These are phyloP conservation scores for Plantago rigida DNA, from an alignment of 305 asterid genomes.

Conservation along the genomic window DNA sequence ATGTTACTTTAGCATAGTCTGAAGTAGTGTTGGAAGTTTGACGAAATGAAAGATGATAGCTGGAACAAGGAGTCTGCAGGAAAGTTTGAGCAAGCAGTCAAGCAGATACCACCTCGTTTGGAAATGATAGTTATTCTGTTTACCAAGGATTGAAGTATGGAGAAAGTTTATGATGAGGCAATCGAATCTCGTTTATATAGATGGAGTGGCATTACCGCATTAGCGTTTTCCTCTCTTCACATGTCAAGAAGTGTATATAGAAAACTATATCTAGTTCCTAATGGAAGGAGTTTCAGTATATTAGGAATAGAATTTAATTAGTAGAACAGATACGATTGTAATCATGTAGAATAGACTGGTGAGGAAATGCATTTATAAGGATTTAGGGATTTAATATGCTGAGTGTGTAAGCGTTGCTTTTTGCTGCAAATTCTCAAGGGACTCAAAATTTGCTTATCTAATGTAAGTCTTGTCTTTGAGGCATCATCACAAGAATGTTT, in stretches of 20 bases:
- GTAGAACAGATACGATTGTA: slow-evolving; percentile 5
- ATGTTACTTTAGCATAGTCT: neutral
- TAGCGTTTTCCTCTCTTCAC: slow-evolving; percentile 1
- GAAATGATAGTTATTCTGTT: neutral
- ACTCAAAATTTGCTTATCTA: neutral
- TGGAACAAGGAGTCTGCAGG: no score
- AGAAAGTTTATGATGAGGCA: slow-evolving; percentile 5
- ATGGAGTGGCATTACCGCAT: slow-evolving; percentile 10
- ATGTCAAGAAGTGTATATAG: neutral
- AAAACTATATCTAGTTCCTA: slow-evolving; percentile 3
- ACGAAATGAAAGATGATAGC: no score
- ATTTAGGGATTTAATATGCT: neutral
- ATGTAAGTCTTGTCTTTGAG: neutral
- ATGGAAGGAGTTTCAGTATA: neutral
- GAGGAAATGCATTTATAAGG: slow-evolving; percentile 3
- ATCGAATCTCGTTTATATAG: slow-evolving; percentile 3
- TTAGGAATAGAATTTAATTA: neutral
- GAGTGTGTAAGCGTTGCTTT: slow-evolving; percentile 1
- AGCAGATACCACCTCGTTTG: no score
- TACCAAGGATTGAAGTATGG: slow-evolving; percentile 1
- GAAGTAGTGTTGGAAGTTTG: neutral
- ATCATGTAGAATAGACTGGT: slow-evolving; percentile 9
- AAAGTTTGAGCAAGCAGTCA: no score
- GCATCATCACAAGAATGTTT: neutral
- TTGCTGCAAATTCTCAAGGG: slow-evolving; percentile 4